Conservation (phyloP, 768 basidiomycete species). For the Xerocomellus intermedius region DNA sequence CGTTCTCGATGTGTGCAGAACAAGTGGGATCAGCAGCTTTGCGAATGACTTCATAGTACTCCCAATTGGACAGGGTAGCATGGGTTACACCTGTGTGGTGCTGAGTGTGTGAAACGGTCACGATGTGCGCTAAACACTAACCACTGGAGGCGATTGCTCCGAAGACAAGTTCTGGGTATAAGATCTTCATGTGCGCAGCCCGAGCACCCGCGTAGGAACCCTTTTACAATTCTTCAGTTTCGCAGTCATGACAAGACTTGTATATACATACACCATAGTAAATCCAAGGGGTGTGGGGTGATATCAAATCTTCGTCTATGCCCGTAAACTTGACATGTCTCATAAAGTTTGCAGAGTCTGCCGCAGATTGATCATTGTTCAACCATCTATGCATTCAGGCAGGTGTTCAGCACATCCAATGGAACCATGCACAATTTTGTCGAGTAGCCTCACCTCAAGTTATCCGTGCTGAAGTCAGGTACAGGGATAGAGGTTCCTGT, state of each 20-base stretch:
- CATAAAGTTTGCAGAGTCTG: slow-evolving; percentile 94
- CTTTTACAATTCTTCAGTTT: slow-evolving; percentile 33
- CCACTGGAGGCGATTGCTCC: slow-evolving; percentile 90
- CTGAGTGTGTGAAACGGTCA: not conserved
- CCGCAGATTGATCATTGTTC: slow-evolving; percentile 83
- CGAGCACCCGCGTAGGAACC: slow-evolving; percentile 93
- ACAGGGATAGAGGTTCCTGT: slow-evolving; percentile 76
- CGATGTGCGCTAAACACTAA: slow-evolving; percentile 27
- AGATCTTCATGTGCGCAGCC: slow-evolving; percentile 84
- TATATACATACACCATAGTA: slow-evolving; percentile 76
- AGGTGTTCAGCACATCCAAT: slow-evolving; percentile 5
- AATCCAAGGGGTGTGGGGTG: slow-evolving; percentile 80
- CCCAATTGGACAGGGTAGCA: slow-evolving; percentile 76
- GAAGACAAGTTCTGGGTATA: slow-evolving; percentile 86
- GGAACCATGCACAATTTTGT: not conserved
- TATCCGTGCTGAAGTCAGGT: slow-evolving; percentile 74
- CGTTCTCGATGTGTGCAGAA: slow-evolving; percentile 52
- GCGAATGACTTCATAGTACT: slow-evolving; percentile 85
- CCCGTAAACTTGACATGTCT: slow-evolving; percentile 70
- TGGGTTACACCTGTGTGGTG: slow-evolving; percentile 70
- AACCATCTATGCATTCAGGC: slow-evolving; percentile 58
- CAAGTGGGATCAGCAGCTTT: slow-evolving; percentile 64
- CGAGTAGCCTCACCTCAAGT: slow-evolving; percentile 54
- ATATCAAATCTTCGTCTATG: slow-evolving; percentile 67
- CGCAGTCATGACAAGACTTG: not conserved